Conservation (phyloP, 2,329 filamentous ascomycete species). For the Alternaria longipes region DNA sequence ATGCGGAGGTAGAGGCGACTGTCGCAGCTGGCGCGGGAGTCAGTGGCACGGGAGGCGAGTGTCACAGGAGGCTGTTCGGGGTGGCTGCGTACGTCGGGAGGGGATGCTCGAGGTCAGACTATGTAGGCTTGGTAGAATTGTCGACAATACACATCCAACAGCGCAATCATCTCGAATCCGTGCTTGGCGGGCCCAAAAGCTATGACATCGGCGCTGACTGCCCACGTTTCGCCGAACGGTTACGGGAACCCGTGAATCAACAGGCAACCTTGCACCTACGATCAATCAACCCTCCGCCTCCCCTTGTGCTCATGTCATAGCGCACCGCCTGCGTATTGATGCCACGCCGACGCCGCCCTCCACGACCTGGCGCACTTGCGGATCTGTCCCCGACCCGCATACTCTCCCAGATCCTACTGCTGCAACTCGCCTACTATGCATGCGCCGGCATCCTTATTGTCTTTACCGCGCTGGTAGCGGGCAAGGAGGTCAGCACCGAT, state of each 20-base stretch:
- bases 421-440: constrained; percentile 72
- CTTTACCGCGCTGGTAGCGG: constrained; percentile 73
- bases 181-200: constrained; percentile 30
- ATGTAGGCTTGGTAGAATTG: neutral
- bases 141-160: constrained; percentile 1
- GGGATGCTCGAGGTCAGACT: neutral
- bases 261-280: constrained; percentile 29
- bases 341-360: constrained; percentile 68
- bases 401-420: constrained; percentile 70
- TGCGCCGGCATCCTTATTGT: constrained; percentile 69
- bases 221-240: constrained; percentile 29
- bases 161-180: constrained; percentile 21
- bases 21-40: constrained; percentile 17
- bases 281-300: constrained; percentile 13
- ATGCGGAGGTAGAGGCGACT: constrained; percentile 10
- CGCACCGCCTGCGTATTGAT: constrained; percentile 49
- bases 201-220: constrained; percentile 30
- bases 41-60: neutral
- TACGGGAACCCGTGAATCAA: constrained; percentile 15
- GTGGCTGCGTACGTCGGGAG: neutral
- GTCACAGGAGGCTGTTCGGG: too few species aligned
- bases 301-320: constrained; percentile 30
- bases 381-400: constrained; percentile 74
- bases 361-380: constrained; percentile 70
- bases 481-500: constrained; percentile 66